phyloP scores from a whole-genome alignment of 1,284 basidiomycete species.

The Chalciporus sp. region DNA sequence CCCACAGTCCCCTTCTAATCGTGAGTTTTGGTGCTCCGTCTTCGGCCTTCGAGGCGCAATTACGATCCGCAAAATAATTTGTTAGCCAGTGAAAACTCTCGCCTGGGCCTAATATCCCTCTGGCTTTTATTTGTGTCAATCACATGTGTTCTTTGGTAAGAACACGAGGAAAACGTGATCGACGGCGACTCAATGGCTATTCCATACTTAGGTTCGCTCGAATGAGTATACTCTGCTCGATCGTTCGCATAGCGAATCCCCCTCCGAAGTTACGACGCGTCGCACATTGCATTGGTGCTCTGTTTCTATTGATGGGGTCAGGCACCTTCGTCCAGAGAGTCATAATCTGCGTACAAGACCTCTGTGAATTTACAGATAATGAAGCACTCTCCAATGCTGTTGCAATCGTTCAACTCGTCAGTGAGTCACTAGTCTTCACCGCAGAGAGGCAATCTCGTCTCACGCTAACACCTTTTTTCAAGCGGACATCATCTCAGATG shows the following conservation, averaged over 20 bases:
- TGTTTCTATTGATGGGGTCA: constrained; percentile 4
- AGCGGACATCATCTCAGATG: constrained; percentile 16
- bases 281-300: not conserved
- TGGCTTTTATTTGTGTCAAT: not conserved
- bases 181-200: not conserved
- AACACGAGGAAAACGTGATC: not conserved
- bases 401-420: constrained; percentile 12
- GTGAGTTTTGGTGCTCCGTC: not conserved
- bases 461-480: not conserved
- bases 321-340: not conserved
- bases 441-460: not conserved
- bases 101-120: not conserved
- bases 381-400: not conserved
- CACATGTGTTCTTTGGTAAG: not conserved
- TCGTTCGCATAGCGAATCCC: constrained; percentile 4
- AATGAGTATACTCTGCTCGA: constrained; percentile 7
- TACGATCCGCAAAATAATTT: not conserved
- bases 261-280: not conserved
- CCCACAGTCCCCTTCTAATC: not conserved
- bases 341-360: not conserved
- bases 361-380: not conserved
- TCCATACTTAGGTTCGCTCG: constrained; percentile 6
- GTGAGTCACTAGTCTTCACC: constrained; percentile 1
- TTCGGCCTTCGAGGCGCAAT: no score
- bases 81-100: not conserved